phyloP scores from a whole-genome alignment of 495 filamentous ascomycete genomes.

The Penicillium lividum region DNA sequence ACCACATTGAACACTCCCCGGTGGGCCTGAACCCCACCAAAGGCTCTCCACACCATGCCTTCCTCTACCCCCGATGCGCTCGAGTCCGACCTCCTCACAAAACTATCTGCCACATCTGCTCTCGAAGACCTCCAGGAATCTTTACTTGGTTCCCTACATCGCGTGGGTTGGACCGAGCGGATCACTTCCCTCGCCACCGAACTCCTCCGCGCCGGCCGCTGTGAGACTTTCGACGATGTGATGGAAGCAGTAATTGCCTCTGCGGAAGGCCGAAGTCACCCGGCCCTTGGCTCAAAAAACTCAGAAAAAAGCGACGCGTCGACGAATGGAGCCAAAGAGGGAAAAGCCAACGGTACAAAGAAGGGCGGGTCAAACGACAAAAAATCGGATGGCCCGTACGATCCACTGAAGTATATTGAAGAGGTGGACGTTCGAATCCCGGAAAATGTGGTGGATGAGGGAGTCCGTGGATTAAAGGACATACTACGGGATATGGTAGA shows the following conservation, averaged over 20 bases:
- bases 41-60: slow-evolving; percentile 21
- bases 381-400: slow-evolving; percentile 23
- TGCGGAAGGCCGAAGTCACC: slow-evolving; percentile 39
- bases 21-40: slow-evolving; percentile 8
- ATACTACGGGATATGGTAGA: slow-evolving; percentile 51
- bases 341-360: slow-evolving; percentile 27
- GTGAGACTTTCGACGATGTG: slow-evolving; percentile 50
- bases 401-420: slow-evolving; percentile 34
- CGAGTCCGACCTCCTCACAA: slow-evolving; percentile 47
- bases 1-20: not conserved
- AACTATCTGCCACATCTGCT: slow-evolving; percentile 43
- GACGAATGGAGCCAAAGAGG: slow-evolving; percentile 26
- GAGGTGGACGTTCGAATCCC: slow-evolving; percentile 47
- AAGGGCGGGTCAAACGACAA: slow-evolving; percentile 20
- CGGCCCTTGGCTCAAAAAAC: slow-evolving; percentile 26
- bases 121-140: slow-evolving; percentile 46
- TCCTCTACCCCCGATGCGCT: slow-evolving; percentile 40
- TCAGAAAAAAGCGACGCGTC: slow-evolving; percentile 20
- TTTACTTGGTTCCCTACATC: slow-evolving; percentile 45
- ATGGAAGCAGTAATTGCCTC: slow-evolving; percentile 47
- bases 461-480: slow-evolving; percentile 47
- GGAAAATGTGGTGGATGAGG: slow-evolving; percentile 44
- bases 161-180: slow-evolving; percentile 46
- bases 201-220: slow-evolving; percentile 48
- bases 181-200: slow-evolving; percentile 42